These are phyloP conservation scores for Xylaria telfairii DNA, from an alignment of 495 filamentous ascomycete genomes.

Conservation along the genomic window DNA sequence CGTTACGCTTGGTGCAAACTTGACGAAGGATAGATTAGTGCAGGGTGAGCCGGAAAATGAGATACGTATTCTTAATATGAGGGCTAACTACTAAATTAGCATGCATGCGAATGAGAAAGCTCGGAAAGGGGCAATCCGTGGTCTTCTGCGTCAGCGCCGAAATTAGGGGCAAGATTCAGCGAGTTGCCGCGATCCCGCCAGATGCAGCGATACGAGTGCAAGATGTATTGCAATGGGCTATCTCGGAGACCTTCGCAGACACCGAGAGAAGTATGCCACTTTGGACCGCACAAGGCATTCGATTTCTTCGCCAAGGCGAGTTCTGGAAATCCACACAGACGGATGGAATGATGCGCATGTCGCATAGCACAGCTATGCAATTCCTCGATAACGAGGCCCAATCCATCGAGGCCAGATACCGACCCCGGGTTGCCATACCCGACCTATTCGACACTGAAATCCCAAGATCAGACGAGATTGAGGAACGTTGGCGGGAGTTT, in stretches of 20 bases:
- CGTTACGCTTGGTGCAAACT: constrained; percentile 68
- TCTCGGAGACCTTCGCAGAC: constrained; percentile 61
- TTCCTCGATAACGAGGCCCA: too few species aligned
- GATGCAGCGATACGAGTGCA: too few species aligned
- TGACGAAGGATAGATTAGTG: constrained; percentile 74
- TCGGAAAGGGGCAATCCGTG: constrained; percentile 67
- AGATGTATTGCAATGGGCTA: constrained; percentile 26
- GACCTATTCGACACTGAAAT: too few species aligned
- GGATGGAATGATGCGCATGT: constrained; percentile 37
- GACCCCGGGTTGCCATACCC: too few species aligned
- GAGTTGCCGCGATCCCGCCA: too few species aligned
- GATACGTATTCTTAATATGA: too few species aligned
- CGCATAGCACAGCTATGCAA: too few species aligned
- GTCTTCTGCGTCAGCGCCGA: constrained; percentile 62
- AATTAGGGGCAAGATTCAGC: constrained; percentile 57
- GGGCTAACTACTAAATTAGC: constrained; percentile 49
- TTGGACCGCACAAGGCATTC: constrained; percentile 67
- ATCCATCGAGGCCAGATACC: too few species aligned
- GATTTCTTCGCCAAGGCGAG: too few species aligned
- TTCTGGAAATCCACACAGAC: constrained; percentile 46
- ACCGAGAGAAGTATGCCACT: constrained; percentile 56
- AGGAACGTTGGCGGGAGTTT: constrained; percentile 53
- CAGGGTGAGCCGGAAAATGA: constrained; percentile 63
- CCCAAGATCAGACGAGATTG: constrained; percentile 36
- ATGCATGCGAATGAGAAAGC: constrained; percentile 70